A percentile compares a stretch with the other conserved stretches of the same genome.
Conservation (phyloP, 2,329 filamentous ascomycete genomes). For the Alternaria solani region DNA sequence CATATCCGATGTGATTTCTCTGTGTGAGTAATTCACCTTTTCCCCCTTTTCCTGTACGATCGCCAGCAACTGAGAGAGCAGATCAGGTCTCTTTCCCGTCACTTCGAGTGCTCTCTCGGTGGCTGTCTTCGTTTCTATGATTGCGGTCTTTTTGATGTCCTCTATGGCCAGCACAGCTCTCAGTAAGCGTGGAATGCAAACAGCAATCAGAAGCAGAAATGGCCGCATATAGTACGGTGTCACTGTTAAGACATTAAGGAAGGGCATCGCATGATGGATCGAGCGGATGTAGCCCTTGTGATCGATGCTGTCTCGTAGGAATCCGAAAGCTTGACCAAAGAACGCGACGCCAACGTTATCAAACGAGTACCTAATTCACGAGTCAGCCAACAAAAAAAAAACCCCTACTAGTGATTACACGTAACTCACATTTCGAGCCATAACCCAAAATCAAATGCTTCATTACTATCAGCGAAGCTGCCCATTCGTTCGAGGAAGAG, state of each 20-base stretch:
- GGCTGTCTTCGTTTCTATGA: conserved; percentile 24
- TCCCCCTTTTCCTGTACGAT: conserved; percentile 42
- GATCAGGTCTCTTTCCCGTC: conserved; percentile 35
- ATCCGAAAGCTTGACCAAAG: conserved; percentile 31
- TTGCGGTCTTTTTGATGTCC: conserved; percentile 24
- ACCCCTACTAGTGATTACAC: too few species aligned
- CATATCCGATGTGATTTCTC: conserved; percentile 39
- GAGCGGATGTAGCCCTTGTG: conserved; percentile 34
- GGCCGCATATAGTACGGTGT: conserved; percentile 21
- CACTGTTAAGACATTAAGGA: conserved; percentile 21
- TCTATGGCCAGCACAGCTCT: conserved; percentile 30
- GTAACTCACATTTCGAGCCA: conserved; percentile 32
- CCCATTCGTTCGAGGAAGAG: conserved; percentile 23
- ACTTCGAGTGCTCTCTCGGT: conserved; percentile 17
- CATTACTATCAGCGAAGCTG: conserved; percentile 19
- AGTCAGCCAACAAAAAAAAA: background rate
- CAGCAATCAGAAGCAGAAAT: conserved; percentile 13
- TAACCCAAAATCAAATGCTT: conserved; percentile 25
- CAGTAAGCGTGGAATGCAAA: conserved; percentile 32
- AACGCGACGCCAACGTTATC: conserved; percentile 23
- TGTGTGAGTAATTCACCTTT: conserved; percentile 39
- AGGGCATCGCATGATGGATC: conserved; percentile 46
- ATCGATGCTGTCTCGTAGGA: conserved; percentile 31
- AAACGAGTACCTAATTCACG: conserved; percentile 30
- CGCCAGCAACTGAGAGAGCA: conserved; percentile 40